These are phyloP conservation scores for Aspergillus biplanus DNA, from an alignment of 495 filamentous ascomycete species.

Conservation along the genomic window DNA sequence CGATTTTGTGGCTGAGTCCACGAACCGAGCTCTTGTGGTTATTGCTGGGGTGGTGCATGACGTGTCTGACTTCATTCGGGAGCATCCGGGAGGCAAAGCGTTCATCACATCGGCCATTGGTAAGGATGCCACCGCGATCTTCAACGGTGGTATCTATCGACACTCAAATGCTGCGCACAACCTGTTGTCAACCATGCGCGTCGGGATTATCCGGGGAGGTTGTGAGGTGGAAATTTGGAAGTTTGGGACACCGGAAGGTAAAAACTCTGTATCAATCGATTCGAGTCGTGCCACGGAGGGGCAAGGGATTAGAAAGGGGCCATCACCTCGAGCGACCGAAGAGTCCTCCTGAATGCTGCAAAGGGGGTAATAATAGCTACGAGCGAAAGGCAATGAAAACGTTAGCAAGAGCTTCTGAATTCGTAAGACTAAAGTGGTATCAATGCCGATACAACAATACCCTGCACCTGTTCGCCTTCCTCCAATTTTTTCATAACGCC, in stretches of 20 bases:
- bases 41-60: constrained; percentile 90
- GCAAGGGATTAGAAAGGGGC: too few relatives aligned
- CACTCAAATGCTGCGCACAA: constrained; percentile 97
- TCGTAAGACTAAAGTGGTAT: too few relatives aligned
- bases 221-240: constrained; percentile 99
- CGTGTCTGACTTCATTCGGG: constrained; percentile 80
- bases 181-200: constrained; percentile 91
- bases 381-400: too few relatives aligned
- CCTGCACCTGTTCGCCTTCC: too few relatives aligned
- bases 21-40: constrained; percentile 70
- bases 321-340: too few relatives aligned
- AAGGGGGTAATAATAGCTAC: too few relatives aligned
- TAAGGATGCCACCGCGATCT: constrained; percentile 92
- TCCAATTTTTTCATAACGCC: too few relatives aligned
- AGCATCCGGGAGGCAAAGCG: constrained; percentile 86
- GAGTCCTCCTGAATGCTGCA: too few relatives aligned
- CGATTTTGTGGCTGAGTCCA: constrained; percentile 62
- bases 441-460: too few relatives aligned
- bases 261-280: constrained; percentile 39
- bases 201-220: constrained; percentile 94
- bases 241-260: constrained; percentile 75
- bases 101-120: constrained; percentile 80
- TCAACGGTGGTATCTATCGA: constrained; percentile 91
- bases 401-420: too few relatives aligned
- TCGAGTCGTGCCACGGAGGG: too few relatives aligned